Evolutionary conservation across 441 rosid genomes (phyloP), one percentile per base, ranked within the genome.

Genomic region (Capsella rubella): DNA sequence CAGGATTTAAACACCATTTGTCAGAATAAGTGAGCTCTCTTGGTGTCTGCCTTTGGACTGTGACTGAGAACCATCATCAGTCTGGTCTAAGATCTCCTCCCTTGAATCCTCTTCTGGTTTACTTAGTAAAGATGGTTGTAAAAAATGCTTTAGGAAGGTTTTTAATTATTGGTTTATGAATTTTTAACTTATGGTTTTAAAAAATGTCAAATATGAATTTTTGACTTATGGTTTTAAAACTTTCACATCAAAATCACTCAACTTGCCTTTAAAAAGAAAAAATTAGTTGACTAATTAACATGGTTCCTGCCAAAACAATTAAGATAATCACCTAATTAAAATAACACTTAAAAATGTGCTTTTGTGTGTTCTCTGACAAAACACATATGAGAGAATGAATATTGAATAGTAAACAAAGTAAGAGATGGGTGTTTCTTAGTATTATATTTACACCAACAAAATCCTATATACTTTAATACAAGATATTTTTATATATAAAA

Each of bases 1-100:
- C 78, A 88, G 90, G 84, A 89, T 86, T 82, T 91, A 76, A 87
- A 31, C 43, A 77, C 64, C 14, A 12, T 71, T 0, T 70, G 71
- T 61, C 68, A 5, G 31, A 63, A 58, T 27, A 67, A 57, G 32
- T 28, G 72, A 68, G 32, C 42, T 45, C 25, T 55, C 37, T 34
- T 34, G 50, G 16, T 21, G 25, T 58, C n/a, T 54, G 39, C 39
- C 59, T 31, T 54, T 42, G 35, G 35, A 37, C 49, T 12, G n/a
- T 12, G 32, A 51, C 56, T 11, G 46, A 37, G 18, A 60, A 64
- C 39, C 72, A 74, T 31, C 56, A 40, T 39, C 64, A 5, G 55
- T 68, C 13, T 75, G 25, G 54, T 43, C 37, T 43, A 59, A 59
- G 51, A 64, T 46, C 65, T 27, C 32, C 59, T 69, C 3, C 67